Evolutionary conservation across 73 alveolate species (phyloP), one percentile per base, ranked within the genome.

Genomic region (Symbiodinium pilosum): DNA sequence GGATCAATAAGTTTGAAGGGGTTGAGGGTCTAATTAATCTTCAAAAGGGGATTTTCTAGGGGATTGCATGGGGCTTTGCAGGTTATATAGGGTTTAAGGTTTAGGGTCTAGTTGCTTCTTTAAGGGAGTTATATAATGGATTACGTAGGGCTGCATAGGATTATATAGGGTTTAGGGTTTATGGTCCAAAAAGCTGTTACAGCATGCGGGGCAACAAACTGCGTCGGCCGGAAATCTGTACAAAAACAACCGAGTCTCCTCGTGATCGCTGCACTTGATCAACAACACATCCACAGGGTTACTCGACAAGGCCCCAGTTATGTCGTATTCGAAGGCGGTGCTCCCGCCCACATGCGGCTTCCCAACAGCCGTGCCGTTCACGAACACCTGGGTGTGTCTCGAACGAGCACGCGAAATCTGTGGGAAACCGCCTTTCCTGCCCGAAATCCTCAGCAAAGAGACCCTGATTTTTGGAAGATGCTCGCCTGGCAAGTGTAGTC

Each of bases 291-390:
- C 77, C 77, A 26, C 77, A 32, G 32, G 32, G 2, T 32, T 26
- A 36, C 32, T 26, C 28, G 36, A 28, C 36, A 64, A 36, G 38
- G 77, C 77, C 7, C 28, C 77, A 14, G 77, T 64, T 32, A 64
- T 64, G 77, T 64, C 77, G 77, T 64, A 64, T 36, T 64, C 77
- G 38, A 64, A 64, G 77, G 77, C 77, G 40, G 77, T 64, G 77
- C 38, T 21, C 18, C 77, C 77, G 77, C 77, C 77, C 1, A 64
- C 40, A 36, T 64, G 77, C 32, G 77, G 77, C 77, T 64, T 64
- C 41, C 41, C 77, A 26, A 64, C 77, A 0, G 41, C 32, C 38
- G 28, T 36, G 30, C 77, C 77, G 77, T 64, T 64, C 77, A 64
- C 77, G 32, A 64, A 7, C 32, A 64, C 77, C 77, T 26, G 20